A percentile compares a stretch with the other conserved stretches of the same genome.
These are phyloP conservation scores for Trichophyton mentagrophytes DNA, from an alignment of 2,329 filamentous ascomycete species.

Conservation along the genomic window DNA sequence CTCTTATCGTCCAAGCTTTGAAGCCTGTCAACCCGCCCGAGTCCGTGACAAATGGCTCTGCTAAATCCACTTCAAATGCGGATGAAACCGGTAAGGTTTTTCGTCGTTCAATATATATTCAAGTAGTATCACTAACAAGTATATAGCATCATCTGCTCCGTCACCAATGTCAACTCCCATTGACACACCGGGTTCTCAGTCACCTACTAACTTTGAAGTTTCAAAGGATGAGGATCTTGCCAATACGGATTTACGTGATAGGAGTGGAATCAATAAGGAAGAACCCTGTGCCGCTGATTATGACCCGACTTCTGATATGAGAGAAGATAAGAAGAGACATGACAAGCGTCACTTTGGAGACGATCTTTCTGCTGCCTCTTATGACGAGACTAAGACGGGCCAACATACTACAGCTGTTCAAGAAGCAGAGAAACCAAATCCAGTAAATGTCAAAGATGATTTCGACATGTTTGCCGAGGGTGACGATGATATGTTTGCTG, in stretches of 20 bases:
- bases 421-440: conserved; percentile 24
- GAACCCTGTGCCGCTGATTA: conserved; percentile 88
- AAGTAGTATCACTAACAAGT: conserved; percentile 22
- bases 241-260: conserved; percentile 35
- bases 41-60: conserved; percentile 36
- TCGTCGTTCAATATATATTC: conserved; percentile 18
- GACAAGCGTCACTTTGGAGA: conserved; percentile 50
- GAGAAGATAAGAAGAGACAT: conserved; percentile 63
- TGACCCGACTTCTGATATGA: conserved; percentile 77
- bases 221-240: conserved; percentile 55
- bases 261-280: conserved; percentile 44
- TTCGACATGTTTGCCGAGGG: conserved; percentile 51
- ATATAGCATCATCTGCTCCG: conserved; percentile 21
- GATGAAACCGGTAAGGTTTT: conserved; percentile 27
- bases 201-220: conserved; percentile 50
- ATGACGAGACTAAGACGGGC: conserved; percentile 46
- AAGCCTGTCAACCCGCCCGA: conserved; percentile 49
- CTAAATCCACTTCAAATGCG: conserved; percentile 34
- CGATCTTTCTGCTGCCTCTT: conserved; percentile 42
- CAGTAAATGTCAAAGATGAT: conserved; percentile 38
- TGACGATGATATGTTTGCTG: conserved; percentile 73
- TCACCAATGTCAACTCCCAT: conserved; percentile 39
- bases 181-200: conserved; percentile 37
- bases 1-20: conserved; percentile 62
- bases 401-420: conserved; percentile 40